Percentiles rank a stretch among this genome's conserved stretches.
These are phyloP conservation scores for Myxozyma udenii DNA, from an alignment of 805 yeast genomes.

Conservation along the genomic window DNA sequence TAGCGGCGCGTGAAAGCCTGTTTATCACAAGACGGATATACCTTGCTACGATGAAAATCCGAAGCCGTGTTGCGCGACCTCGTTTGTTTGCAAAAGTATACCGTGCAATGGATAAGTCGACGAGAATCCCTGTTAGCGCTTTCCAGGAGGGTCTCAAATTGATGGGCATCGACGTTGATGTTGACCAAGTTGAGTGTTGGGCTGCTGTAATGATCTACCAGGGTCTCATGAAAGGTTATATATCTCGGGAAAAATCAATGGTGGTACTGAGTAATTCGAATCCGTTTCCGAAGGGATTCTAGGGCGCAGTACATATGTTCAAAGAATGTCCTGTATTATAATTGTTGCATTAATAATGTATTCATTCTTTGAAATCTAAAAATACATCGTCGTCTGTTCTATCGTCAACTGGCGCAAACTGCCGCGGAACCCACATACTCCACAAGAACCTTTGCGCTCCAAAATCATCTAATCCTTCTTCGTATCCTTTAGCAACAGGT, in stretches of 20 bases:
- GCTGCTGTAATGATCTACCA: constrained; percentile 62
- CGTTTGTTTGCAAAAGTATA: constrained; percentile 49
- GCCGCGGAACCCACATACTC: constrained; percentile 31
- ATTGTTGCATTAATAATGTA: background rate
- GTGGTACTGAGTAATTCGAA: constrained; percentile 71
- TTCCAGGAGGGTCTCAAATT: constrained; percentile 47
- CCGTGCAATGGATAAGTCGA: constrained; percentile 32
- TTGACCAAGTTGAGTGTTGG: constrained; percentile 64
- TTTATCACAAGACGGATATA: constrained; percentile 61
- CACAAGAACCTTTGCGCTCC: constrained; percentile 58
- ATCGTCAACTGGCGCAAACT: background rate
- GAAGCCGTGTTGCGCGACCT: constrained; percentile 48
- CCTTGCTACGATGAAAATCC: constrained; percentile 53
- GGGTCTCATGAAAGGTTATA: constrained; percentile 70
- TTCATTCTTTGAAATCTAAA: constrained; percentile 1
- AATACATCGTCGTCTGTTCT: background rate
- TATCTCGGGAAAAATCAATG: constrained; percentile 71
- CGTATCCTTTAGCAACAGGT: constrained; percentile 44
- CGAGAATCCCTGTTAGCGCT: constrained; percentile 42
- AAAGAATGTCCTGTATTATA: background rate
- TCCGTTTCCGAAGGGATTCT: constrained; percentile 56
- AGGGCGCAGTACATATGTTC: background rate
- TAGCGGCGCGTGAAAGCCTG: constrained; percentile 47
- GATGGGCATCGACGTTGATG: constrained; percentile 31
- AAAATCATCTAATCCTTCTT: constrained; percentile 80